Evolutionary conservation across 352 stramenopile species (phyloP), one percentile per base, ranked within the genome.

Genomic region (Pythium dissotocum): DNA sequence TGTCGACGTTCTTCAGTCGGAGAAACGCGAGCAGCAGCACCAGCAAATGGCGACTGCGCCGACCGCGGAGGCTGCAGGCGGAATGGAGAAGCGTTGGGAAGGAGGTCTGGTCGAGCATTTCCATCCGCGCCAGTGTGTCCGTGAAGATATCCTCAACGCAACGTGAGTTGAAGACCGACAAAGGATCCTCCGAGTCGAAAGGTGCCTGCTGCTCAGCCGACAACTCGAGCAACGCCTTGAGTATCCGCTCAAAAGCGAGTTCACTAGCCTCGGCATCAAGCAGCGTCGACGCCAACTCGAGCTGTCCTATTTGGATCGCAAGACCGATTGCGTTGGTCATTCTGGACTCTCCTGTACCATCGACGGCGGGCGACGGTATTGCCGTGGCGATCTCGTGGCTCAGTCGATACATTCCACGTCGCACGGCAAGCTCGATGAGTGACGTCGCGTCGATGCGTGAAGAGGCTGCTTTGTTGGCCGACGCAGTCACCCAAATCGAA

Each of bases 341-440:
- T 49, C 40, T n/a, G 4, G 40, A 24, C 13, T 49, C 14, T 44
- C 4, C 33, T 6, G 5, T 38, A 9, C 5, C 36, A 7, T 49
- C 40, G 14, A 49, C 16, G 16, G 8, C 2, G 14, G 0, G 4
- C 13, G 40, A 49, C 1, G 16, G 18, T 5, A 3, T 44, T 24
- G 14, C 7, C 40, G 16, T 24, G 14, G 18, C 59, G 44, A 44
- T 83, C 65, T 28, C 59, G 9, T 71, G 65, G 33, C 69, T 73
- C 13, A 93, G 63, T 26, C 67, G 65, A 36, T 90, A 94, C 69
- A 94, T 77, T 13, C 83, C 83, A 21, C 83, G 73, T 21, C 83
- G 80, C 51, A 94, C 67, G 13, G 80, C 79, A 33, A 91, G 75
- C 7, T 77, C 65, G 56, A 24, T 81, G 49, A 0, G 73, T 57